Percentiles rank a stretch among this genome's conserved stretches.
These are phyloP conservation scores for Obelidium mucronatum DNA, from an alignment of 192 early-diverging fungal genomes.

Conservation along the genomic window DNA sequence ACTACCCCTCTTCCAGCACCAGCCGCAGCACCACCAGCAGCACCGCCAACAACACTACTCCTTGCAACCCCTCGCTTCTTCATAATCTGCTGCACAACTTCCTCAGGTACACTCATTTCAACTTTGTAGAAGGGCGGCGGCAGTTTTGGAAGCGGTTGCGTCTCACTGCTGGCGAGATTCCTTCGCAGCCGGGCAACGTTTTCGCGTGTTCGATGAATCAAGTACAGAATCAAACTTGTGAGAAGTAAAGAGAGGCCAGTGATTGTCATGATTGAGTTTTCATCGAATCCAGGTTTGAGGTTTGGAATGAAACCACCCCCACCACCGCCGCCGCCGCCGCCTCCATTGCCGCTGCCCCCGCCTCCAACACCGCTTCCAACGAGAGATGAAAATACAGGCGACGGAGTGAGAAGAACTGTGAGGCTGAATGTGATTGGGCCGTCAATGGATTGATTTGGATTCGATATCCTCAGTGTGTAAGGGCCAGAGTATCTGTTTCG, in stretches of 20 bases:
- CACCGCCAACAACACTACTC: background rate
- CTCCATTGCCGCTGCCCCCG: background rate
- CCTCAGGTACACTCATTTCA: conserved; percentile 9
- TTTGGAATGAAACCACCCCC: background rate
- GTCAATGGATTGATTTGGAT: conserved; percentile 1
- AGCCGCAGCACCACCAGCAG: background rate
- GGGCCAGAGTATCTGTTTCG: conserved; percentile 23
- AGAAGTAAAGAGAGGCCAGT: conserved; percentile 2
- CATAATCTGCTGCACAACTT: background rate
- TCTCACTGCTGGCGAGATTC: background rate
- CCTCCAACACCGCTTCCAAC: background rate
- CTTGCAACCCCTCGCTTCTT: background rate
- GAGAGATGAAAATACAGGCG: background rate
- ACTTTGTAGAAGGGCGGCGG: conserved; percentile 27
- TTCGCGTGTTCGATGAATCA: conserved; percentile 5
- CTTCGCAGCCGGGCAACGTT: background rate
- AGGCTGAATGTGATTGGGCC: conserved; percentile 1
- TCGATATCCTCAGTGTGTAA: conserved; percentile 7
- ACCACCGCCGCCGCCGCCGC: background rate
- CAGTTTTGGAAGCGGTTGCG: background rate
- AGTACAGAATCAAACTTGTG: conserved; percentile 1
- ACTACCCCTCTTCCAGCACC: too few species aligned
- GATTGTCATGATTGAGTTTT: background rate
- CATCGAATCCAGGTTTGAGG: background rate
- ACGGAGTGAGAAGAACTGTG: background rate